These are phyloP conservation scores for Gardenia jasminoides DNA, from an alignment of 257 asterid species.

Conservation along the genomic window DNA sequence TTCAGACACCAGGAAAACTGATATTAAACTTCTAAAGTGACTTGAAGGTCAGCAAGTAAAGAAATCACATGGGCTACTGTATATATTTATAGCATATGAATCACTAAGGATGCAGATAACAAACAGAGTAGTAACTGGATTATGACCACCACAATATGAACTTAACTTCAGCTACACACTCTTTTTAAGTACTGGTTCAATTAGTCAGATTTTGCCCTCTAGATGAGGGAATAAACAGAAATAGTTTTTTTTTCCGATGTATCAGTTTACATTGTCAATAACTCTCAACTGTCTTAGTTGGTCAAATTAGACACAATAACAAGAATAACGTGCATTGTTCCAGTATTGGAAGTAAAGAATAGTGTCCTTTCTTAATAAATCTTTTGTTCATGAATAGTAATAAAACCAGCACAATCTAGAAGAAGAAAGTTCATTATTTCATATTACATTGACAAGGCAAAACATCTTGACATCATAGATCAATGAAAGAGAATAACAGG, in stretches of 20 bases:
- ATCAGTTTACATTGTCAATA: neutral
- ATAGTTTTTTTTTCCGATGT: neutral
- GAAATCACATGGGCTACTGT: neutral
- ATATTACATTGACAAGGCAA: neutral
- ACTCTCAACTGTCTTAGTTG: slow-evolving; percentile 1
- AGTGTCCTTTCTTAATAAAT: neutral
- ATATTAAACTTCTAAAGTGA: neutral
- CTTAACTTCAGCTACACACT: neutral
- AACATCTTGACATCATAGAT: neutral
- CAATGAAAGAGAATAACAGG: neutral
- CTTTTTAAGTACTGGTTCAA: neutral
- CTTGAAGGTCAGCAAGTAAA: neutral
- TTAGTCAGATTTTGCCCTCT: neutral
- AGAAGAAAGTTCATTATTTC: neutral
- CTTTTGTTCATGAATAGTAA: neutral
- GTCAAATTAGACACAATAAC: neutral
- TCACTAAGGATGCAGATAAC: neutral
- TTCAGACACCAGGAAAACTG: neutral
- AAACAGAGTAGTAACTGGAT: neutral
- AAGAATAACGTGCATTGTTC: neutral
- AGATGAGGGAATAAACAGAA: neutral
- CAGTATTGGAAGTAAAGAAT: neutral
- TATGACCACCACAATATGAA: neutral
- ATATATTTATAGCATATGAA: neutral
- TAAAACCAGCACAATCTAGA: neutral